Conservation (phyloP, 371 early-diverging fungal genomes). For the Haplosporangium sp. region DNA sequence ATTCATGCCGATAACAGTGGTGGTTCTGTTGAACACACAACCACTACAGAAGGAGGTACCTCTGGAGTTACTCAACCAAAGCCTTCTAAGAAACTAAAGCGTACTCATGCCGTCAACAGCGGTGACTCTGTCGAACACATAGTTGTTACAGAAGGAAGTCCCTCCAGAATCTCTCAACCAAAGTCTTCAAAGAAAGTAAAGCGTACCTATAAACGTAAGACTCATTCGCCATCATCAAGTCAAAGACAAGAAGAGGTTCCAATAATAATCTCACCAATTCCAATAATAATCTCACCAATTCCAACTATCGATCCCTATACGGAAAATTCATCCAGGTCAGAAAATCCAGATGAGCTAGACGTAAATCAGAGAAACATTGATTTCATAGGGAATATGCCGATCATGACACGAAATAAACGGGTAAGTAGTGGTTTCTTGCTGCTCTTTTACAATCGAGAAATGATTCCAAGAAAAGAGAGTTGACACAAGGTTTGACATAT, state of each 20-base stretch:
- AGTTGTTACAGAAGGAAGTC: neutral
- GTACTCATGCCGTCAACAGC: too few relatives aligned
- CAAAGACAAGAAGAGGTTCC: neutral
- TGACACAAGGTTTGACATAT: too few relatives aligned
- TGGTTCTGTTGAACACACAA: neutral
- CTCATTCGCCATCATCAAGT: neutral
- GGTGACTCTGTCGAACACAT: neutral
- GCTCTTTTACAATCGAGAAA: too few relatives aligned
- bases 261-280: neutral
- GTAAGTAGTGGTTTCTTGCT: neutral
- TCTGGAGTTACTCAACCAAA: neutral
- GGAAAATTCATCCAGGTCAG: neutral
- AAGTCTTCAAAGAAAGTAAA: neutral
- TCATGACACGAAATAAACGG: neutral
- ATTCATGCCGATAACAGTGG: neutral
- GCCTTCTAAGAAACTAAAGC: too few relatives aligned
- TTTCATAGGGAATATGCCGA: neutral
- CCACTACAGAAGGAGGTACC: neutral
- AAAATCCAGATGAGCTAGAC: neutral
- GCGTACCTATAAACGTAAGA: neutral
- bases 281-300: neutral
- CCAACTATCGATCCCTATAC: neutral
- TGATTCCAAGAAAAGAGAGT: too few relatives aligned
- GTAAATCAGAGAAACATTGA: neutral
- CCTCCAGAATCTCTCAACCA: neutral